A percentile compares a stretch with the other conserved stretches of the same genome.
phyloP scores from a whole-genome alignment of 169 alveolate genomes.

The Pseudocohnilembus persalinus region DNA sequence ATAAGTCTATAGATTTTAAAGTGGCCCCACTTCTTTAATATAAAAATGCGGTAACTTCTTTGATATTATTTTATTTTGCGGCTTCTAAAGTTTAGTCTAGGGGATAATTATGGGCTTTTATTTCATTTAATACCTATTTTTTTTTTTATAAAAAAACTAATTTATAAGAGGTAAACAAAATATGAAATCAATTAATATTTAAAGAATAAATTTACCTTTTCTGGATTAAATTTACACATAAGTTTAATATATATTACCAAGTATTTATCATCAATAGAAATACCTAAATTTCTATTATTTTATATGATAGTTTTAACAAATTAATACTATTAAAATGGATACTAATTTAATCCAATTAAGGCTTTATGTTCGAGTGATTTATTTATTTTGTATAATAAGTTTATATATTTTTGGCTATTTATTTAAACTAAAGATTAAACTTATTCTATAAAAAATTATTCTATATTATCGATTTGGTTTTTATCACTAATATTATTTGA shows the following conservation, averaged over 20 bases:
- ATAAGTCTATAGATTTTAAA: neutral
- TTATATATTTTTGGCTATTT: neutral
- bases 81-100: conserved; percentile 10
- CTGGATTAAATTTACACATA: neutral
- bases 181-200: neutral
- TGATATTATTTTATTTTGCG: neutral
- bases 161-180: neutral
- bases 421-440: neutral
- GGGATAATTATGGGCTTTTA: conserved; percentile 19
- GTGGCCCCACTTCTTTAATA: conserved; percentile 26
- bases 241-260: neutral
- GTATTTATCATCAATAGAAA: neutral
- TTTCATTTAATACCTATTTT: conserved; percentile 13
- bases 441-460: too few species aligned
- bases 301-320: neutral
- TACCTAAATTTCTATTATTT: neutral
- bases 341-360: too few species aligned
- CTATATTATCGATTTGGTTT: neutral
- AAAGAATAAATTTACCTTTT: neutral
- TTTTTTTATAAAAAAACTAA: too few species aligned
- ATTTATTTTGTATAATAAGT: too few species aligned
- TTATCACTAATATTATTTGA: too few species aligned
- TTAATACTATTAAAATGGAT: conserved; percentile 2
- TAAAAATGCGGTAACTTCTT: conserved; percentile 15
- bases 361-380: neutral